These are phyloP conservation scores for Rhodosporidiobolus odoratus DNA, from an alignment of 768 basidiomycete species.

Conservation along the genomic window DNA sequence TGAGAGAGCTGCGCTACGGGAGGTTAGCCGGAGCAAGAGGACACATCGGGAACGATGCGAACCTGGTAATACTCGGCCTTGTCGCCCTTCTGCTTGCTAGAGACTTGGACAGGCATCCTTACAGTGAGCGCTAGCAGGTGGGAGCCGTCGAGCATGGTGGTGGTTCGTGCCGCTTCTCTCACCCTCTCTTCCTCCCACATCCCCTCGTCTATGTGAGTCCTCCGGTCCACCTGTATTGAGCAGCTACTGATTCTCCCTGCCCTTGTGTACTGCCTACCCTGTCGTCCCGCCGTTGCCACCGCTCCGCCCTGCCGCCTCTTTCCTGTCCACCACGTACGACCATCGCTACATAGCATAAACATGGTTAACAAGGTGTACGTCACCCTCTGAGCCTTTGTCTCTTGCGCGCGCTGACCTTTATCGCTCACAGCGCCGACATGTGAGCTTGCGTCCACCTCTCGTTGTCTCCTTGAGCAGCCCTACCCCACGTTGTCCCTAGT, in stretches of 20 bases:
- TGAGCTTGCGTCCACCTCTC: not conserved
- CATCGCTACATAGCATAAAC: not conserved
- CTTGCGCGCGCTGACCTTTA: not conserved
- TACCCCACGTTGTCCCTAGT: constrained; percentile 20
- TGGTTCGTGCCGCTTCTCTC: not conserved
- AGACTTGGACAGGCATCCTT: not conserved
- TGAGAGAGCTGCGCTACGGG: constrained; percentile 63
- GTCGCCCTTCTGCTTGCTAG: not conserved
- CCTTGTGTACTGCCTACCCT: not conserved
- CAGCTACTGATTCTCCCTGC: not conserved
- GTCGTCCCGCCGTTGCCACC: not conserved
- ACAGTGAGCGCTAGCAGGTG: not conserved
- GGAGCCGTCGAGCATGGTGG: not conserved
- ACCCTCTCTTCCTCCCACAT: not conserved
- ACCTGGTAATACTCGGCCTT: constrained; percentile 17
- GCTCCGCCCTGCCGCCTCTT: not conserved
- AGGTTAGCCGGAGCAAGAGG: not conserved
- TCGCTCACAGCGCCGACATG: constrained; percentile 36
- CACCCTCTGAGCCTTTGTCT: not conserved
- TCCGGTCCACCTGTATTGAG: not conserved
- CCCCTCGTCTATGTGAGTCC: constrained; percentile 1
- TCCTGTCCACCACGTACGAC: not conserved
- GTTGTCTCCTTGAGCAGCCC: not conserved
- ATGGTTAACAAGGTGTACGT: constrained; percentile 38
- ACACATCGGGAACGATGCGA: not conserved